Conservation (phyloP, 257 asterid species). For the Mentha longifolia region DNA sequence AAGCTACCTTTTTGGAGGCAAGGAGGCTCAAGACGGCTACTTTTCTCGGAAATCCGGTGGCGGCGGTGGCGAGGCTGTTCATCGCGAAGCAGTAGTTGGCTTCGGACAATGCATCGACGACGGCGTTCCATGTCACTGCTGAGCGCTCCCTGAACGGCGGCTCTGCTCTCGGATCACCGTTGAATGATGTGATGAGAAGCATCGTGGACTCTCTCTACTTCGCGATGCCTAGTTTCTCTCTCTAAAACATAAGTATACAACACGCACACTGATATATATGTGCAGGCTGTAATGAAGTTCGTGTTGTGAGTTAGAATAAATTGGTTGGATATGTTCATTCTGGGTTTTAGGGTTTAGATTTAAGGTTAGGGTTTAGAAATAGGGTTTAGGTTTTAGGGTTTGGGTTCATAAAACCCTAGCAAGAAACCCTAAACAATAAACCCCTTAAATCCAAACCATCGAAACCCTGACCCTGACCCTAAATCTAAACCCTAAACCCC, state of each 20-base stretch:
- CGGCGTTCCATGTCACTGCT: background rate
- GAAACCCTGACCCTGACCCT: too few relatives aligned
- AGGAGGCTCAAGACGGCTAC: constrained; percentile 9
- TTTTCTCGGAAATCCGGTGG: background rate
- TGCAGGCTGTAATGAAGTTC: too few relatives aligned
- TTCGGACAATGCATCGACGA: constrained; percentile 15
- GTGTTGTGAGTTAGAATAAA: too few relatives aligned
- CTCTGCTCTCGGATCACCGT: constrained; percentile 26
- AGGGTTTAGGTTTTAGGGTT: too few relatives aligned
- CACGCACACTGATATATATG: too few relatives aligned
- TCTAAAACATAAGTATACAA: background rate
- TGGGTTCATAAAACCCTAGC: too few relatives aligned
- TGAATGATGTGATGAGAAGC: constrained; percentile 16
- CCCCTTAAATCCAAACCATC: too few relatives aligned
- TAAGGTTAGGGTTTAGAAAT: too few relatives aligned
- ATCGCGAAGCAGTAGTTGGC: constrained; percentile 10
- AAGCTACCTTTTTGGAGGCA: constrained; percentile 15
- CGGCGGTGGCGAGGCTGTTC: constrained; percentile 16
- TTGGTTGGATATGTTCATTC: too few relatives aligned
- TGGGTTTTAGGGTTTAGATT: too few relatives aligned
- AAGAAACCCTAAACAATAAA: too few relatives aligned
- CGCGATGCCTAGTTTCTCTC: background rate
- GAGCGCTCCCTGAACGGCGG: constrained; percentile 5
- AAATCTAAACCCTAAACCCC: too few relatives aligned
- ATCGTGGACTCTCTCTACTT: background rate